These are phyloP conservation scores for Tulasnella sp. DNA, from an alignment of 768 basidiomycete genomes.

Conservation along the genomic window DNA sequence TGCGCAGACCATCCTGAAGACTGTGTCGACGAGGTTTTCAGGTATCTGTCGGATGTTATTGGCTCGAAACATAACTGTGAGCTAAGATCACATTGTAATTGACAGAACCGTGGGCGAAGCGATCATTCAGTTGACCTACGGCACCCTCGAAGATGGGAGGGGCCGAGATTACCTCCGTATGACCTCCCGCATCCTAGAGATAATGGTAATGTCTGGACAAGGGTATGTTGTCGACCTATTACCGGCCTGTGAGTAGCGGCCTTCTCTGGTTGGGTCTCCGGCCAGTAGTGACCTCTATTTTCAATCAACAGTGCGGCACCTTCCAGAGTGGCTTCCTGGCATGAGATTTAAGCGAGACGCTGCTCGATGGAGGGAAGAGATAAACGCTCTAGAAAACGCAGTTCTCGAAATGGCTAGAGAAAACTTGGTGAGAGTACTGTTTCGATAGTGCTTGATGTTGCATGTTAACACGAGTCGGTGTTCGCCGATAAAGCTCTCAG, in stretches of 20 bases:
- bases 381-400: background rate
- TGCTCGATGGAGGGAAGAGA: background rate
- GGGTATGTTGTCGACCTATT: constrained; percentile 19
- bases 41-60: background rate
- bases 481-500: background rate
- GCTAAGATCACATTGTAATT: background rate
- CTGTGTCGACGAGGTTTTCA: background rate
- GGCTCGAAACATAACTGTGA: background rate
- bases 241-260: background rate
- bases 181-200: background rate
- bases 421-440: background rate
- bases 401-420: background rate
- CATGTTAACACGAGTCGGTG: background rate
- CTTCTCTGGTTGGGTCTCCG: background rate
- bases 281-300: background rate
- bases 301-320: background rate
- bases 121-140: background rate
- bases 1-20: background rate
- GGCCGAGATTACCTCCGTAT: background rate
- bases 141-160: background rate
- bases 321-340: constrained; percentile 24
- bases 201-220: background rate
- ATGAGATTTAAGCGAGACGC: constrained; percentile 14
- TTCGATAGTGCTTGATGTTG: too few relatives aligned
- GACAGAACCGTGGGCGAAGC: background rate